These are phyloP conservation scores for Sequoia sempervirens DNA, from an alignment of 75 land plant genomes.

Conservation along the genomic window DNA sequence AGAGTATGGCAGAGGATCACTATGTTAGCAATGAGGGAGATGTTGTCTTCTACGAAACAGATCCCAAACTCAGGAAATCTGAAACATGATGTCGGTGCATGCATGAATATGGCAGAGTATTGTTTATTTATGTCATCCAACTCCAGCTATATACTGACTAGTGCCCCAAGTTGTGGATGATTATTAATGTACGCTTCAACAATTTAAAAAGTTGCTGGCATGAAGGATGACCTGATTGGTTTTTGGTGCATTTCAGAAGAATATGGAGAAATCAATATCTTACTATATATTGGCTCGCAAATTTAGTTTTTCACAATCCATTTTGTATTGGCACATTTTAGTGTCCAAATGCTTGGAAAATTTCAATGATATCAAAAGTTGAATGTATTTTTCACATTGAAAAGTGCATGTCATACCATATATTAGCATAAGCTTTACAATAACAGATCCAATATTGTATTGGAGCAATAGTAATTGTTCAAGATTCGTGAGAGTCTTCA, in stretches of 20 bases:
- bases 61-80: conserved; percentile 20
- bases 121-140: background rate
- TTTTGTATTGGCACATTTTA: background rate
- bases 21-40: conserved; percentile 80
- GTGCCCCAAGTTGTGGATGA: background rate
- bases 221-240: background rate
- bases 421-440: no score
- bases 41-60: conserved; percentile 67
- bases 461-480: background rate
- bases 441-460: no score
- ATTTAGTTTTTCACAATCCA: background rate
- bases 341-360: background rate
- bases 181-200: background rate
- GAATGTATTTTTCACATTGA: background rate
- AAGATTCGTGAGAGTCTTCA: background rate
- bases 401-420: no score
- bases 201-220: background rate
- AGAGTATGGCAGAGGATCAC: conserved; percentile 72
- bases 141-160: background rate
- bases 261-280: background rate
- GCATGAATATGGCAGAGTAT: background rate
- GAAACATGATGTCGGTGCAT: background rate
- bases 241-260: background rate
- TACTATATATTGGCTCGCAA: background rate
- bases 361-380: background rate